Conservation (phyloP, 139 green algal genomes). For the Pseudopediastrum boryanum region DNA sequence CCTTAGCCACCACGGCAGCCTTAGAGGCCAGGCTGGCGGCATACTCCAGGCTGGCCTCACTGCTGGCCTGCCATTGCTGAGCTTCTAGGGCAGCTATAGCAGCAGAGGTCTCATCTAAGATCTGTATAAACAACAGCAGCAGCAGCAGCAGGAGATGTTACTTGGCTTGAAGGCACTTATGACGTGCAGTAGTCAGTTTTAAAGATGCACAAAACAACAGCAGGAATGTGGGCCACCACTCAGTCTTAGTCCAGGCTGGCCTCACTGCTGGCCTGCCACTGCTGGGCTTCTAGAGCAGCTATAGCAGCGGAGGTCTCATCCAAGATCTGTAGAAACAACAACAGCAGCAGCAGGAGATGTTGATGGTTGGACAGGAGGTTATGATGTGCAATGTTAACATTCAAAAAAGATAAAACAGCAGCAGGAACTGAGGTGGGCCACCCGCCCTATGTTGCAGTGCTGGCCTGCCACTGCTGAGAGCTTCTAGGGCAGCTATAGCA, state of each 20-base stretch:
- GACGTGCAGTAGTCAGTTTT: not conserved
- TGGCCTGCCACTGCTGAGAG: not conserved
- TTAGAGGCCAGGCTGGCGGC: slow-evolving; percentile 24
- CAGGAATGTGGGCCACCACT: too few relatives aligned
- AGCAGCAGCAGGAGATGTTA: slow-evolving; percentile 10
- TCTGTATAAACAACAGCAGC: slow-evolving; percentile 19
- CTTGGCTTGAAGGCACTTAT: not conserved
- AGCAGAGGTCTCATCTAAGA: slow-evolving; percentile 47
- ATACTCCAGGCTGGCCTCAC: slow-evolving; percentile 24
- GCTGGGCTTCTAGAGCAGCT: slow-evolving; percentile 43
- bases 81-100: slow-evolving; percentile 46
- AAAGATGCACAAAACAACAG: too few relatives aligned
- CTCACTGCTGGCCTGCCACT: slow-evolving; percentile 35
- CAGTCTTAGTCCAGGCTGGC: slow-evolving; percentile 25
- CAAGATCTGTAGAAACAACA: slow-evolving; percentile 35
- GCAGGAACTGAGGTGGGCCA: too few relatives aligned
- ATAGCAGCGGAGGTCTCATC: slow-evolving; percentile 46
- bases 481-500: not conserved
- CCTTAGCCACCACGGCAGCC: not conserved
- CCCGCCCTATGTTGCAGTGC: not conserved
- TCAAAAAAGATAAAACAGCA: not conserved
- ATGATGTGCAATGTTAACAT: not conserved
- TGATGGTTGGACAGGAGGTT: not conserved
- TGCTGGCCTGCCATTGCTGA: slow-evolving; percentile 36
- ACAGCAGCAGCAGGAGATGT: slow-evolving; percentile 15